phyloP scores from a whole-genome alignment of 129 eudicot genomes.

The Cynara cardunculus region DNA sequence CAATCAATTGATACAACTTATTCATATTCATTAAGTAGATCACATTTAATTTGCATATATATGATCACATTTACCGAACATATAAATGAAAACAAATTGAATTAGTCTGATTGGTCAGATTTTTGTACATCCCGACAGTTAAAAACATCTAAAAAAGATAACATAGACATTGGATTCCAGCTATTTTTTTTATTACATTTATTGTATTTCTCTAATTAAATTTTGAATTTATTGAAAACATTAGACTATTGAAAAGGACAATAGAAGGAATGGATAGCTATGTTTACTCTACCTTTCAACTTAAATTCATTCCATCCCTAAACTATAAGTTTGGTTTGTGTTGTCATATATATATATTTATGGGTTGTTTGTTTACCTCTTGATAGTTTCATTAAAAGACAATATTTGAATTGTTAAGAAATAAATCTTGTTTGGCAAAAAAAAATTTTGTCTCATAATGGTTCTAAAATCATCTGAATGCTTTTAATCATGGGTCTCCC shows the following conservation, averaged over 20 bases:
- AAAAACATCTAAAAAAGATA: background rate
- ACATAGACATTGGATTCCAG: background rate
- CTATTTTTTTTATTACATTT: background rate
- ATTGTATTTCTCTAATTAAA: background rate
- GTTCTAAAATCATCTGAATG: too few species aligned
- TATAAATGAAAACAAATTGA: too few species aligned
- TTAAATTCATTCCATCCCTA: background rate
- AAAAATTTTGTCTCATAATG: too few species aligned
- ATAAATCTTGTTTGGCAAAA: too few species aligned
- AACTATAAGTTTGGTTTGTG: background rate
- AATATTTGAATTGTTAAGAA: too few species aligned
- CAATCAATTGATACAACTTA: too few species aligned
- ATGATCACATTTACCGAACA: too few species aligned
- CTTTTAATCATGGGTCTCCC: too few species aligned
- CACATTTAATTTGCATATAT: too few species aligned
- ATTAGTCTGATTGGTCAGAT: background rate
- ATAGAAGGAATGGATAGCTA: conserved; percentile 3
- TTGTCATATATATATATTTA: background rate
- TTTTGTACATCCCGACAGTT: background rate
- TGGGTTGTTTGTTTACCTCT: too few species aligned
- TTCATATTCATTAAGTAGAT: too few species aligned
- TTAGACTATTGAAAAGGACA: conserved; percentile 14
- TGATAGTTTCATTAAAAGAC: too few species aligned
- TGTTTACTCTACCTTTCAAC: background rate
- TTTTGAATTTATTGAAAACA: background rate